Evolutionary conservation across 2,329 filamentous ascomycete genomes (phyloP).

Genomic region (Nemania sp.): DNA sequence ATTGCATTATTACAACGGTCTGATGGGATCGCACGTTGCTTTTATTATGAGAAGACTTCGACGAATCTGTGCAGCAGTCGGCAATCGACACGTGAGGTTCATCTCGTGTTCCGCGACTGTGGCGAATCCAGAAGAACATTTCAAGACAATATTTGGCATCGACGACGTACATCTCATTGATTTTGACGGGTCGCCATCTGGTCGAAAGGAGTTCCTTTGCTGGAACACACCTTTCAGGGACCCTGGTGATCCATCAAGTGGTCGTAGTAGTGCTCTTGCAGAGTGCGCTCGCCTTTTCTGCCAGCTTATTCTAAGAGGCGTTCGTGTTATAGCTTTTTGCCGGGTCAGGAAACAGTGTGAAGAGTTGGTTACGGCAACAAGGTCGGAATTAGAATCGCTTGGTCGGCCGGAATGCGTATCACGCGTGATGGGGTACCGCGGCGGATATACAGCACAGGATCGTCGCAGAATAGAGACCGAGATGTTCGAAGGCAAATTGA

Average conservation of each 20-base stretch:
- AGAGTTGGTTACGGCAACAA: conserved; percentile 77
- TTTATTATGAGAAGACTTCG: conserved; percentile 91
- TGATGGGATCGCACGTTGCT: conserved; percentile 91
- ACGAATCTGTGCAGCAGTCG: conserved; percentile 85
- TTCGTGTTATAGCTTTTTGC: conserved; percentile 92
- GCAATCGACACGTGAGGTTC: conserved; percentile 83
- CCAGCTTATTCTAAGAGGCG: conserved; percentile 82
- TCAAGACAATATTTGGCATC: conserved; percentile 91
- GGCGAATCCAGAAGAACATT: conserved; percentile 87
- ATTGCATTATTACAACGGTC: conserved; percentile 92
- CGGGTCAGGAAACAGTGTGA: conserved; percentile 88
- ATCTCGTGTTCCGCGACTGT: conserved; percentile 97
- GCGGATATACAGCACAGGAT: conserved; percentile 92
- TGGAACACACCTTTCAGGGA: conserved; percentile 98
- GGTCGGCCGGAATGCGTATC: conserved; percentile 74
- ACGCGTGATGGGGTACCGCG: conserved; percentile 92
- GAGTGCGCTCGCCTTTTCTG: conserved; percentile 93
- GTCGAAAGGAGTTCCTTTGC: conserved; percentile 91
- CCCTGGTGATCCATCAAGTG: conserved; percentile 81
- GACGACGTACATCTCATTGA: conserved; percentile 80
- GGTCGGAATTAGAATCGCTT: conserved; percentile 72
- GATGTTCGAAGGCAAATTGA: conserved; percentile 94
- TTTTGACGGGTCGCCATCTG: conserved; percentile 89
- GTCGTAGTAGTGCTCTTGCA: conserved; percentile 77
- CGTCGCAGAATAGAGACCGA: conserved; percentile 85